These are phyloP conservation scores for Linnemannia elongata DNA, from an alignment of 192 early-diverging fungal genomes.

Conservation along the genomic window DNA sequence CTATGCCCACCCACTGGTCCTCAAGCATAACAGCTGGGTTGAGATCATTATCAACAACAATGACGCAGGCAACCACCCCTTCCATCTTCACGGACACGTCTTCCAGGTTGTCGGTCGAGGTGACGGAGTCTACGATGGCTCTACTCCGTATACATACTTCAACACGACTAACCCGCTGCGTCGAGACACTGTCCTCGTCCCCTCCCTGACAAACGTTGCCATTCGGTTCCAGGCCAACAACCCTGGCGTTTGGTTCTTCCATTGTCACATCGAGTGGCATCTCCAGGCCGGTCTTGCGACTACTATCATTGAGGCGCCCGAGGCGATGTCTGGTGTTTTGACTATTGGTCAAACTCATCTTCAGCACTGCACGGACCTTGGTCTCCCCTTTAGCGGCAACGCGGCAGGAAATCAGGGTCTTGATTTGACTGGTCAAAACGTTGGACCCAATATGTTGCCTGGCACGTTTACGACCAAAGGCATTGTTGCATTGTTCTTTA, in stretches of 20 bases:
- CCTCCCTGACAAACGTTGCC: slow-evolving; percentile 22
- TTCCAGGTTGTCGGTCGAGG: slow-evolving; percentile 75
- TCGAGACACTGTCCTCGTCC: slow-evolving; percentile 76
- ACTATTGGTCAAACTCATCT: slow-evolving; percentile 53
- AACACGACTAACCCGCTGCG: slow-evolving; percentile 57
- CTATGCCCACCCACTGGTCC: slow-evolving; percentile 62
- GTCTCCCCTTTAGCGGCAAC: slow-evolving; percentile 70
- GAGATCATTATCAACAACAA: slow-evolving; percentile 75
- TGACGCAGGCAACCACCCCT: slow-evolving; percentile 71
- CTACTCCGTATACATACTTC: slow-evolving; percentile 39
- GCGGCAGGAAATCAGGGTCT: slow-evolving; percentile 68
- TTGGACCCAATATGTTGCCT: slow-evolving; percentile 58
- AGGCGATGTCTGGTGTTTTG: not conserved
- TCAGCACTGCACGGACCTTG: slow-evolving; percentile 67
- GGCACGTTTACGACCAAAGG: slow-evolving; percentile 72
- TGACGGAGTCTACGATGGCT: slow-evolving; percentile 54
- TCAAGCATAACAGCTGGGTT: slow-evolving; percentile 64
- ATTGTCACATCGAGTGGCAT: slow-evolving; percentile 64
- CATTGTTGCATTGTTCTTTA: slow-evolving; percentile 75
- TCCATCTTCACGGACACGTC: slow-evolving; percentile 79
- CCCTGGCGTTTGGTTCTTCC: slow-evolving; percentile 54
- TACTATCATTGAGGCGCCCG: slow-evolving; percentile 65
- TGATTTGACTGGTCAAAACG: slow-evolving; percentile 63
- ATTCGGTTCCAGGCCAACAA: slow-evolving; percentile 39
- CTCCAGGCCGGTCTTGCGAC: slow-evolving; percentile 70